Evolutionary conservation across 176 grass and related monocot species (phyloP), one percentile per base, ranked within the genome.

Genomic region (Melocanna baccifera): DNA sequence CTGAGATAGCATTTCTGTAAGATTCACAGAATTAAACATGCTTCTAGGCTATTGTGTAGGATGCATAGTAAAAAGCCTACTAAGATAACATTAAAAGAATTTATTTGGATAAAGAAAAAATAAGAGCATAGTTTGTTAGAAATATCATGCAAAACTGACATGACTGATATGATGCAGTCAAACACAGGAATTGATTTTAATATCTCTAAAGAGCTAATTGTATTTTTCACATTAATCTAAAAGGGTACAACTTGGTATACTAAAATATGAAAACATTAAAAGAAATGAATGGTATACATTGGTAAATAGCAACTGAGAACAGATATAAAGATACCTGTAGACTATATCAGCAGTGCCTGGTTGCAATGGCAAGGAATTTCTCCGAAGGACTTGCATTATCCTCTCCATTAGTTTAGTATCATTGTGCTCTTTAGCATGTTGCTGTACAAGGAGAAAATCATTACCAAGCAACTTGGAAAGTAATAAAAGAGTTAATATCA

Each of bases 321-420:
- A 40, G 14, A 61, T 12, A 39, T 1, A 81, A 80, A 73, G n/a
- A 77, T 73, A 96, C 96, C 88, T 91, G 69, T 96, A 96, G 43
- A 99, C 83, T 67, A 94, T 92, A 78, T 99, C 93, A 87, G 88
- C 93, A 58, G 96, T 99, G 77, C 96, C 93, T 37, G 96, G 75
- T 72, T 99, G 93, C 89, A 92, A 67, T 4, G 86, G 93, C 71
- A 99, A 81, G 6, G 59, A 92, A 71, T 94, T 96, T 55, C 64
- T 92, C 67, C 32, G 22, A 62, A 99, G 83, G 45, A 83, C 73
- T 76, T 81, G 40, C 83, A 96, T 86, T 82, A 94, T 87, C 47
- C 47, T 91, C 76, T 67, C 86, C 96, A 96, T 94, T 61, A 96
- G 81, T 73, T 96, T 87, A 71, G 52, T 77, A 82, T 94, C 93